Evolutionary conservation across 1,284 basidiomycete species (phyloP), one percentile per base, ranked within the genome.

Genomic region (Heterobasidion parviporum): DNA sequence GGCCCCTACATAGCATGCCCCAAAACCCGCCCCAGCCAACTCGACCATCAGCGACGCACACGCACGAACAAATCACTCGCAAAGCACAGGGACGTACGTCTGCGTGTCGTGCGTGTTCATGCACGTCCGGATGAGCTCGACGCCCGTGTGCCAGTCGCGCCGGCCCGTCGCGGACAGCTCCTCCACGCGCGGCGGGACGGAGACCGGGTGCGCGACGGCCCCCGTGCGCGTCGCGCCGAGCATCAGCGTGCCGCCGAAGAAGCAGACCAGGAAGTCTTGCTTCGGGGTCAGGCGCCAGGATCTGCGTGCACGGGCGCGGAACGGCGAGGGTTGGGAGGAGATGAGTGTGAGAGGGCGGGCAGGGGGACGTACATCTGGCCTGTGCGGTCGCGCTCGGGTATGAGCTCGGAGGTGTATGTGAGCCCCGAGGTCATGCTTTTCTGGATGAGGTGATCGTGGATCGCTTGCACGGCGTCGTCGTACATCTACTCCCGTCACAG

Each of bases 211-310:
- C 2, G 67, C 65, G 36, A 76, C 59, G 0, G 82, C 74, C 9
- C 83, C 81, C 1, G 85, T 79, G 35, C 84, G 85, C 1, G 88
- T 89, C 12, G 94, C 89, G 18, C 95, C 94, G 6, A 98, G 81
- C 78, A 98, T 87, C 62, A 98, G 81, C 2, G 90, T 89, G 6
- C 94, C 94, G 38, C 89, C 94, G 49, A 98, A 73, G 83, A 98
- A 98, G 71, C 95, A 98, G 1, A 93, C 94, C 18, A 98, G 81
- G 69, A 98, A 95, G 68, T 98, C 95, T 73, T 98, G 95, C 70
- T 97, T 96, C 14, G 89, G 88, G 1, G 79, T 74, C 14, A 89
- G 73, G 26, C 77, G 76, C 89, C 89, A 93, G 53, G 73, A 70
- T 34, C 88, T 90, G 62, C 12, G 43, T 18, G 16, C 1, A 43